Conservation (phyloP, 1,139 yeast genomes). For the Suhomyces atakaporum region DNA sequence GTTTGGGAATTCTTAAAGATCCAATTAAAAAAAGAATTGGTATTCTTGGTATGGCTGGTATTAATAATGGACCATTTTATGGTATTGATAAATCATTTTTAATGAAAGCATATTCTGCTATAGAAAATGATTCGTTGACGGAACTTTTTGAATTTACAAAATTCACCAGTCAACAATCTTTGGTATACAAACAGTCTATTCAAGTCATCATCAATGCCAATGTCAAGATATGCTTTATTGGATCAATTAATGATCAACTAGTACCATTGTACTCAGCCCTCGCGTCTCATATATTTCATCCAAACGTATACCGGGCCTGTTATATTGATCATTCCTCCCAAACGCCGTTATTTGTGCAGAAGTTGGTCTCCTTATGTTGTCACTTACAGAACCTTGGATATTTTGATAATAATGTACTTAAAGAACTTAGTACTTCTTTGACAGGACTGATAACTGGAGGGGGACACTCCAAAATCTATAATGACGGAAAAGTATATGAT, state of each 20-base stretch:
- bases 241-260: conserved; percentile 87
- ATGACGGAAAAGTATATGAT: conserved; percentile 82
- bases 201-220: conserved; percentile 66
- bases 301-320: conserved; percentile 85
- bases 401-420: conserved; percentile 74
- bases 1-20: conserved; percentile 61
- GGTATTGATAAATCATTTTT: conserved; percentile 84
- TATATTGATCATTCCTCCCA: conserved; percentile 70
- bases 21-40: conserved; percentile 59
- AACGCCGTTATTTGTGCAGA: conserved; percentile 49
- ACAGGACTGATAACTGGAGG: conserved; percentile 94
- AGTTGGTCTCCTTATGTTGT: conserved; percentile 49
- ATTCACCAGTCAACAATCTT: conserved; percentile 68
- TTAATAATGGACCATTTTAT: conserved; percentile 89
- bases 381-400: conserved; percentile 63
- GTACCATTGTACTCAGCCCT: conserved; percentile 90
- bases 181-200: conserved; percentile 68
- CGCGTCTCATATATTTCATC: conserved; percentile 82
- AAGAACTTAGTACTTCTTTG: conserved; percentile 77
- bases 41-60: conserved; percentile 91
- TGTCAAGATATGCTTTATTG: conserved; percentile 77
- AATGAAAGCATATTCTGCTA: conserved; percentile 84
- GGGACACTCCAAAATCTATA: conserved; percentile 89
- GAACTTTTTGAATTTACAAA: conserved; percentile 89
- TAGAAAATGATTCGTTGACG: conserved; percentile 81